These are phyloP conservation scores for Pochonia chlamydosporia DNA, from an alignment of 2,329 filamentous ascomycete genomes.

Conservation along the genomic window DNA sequence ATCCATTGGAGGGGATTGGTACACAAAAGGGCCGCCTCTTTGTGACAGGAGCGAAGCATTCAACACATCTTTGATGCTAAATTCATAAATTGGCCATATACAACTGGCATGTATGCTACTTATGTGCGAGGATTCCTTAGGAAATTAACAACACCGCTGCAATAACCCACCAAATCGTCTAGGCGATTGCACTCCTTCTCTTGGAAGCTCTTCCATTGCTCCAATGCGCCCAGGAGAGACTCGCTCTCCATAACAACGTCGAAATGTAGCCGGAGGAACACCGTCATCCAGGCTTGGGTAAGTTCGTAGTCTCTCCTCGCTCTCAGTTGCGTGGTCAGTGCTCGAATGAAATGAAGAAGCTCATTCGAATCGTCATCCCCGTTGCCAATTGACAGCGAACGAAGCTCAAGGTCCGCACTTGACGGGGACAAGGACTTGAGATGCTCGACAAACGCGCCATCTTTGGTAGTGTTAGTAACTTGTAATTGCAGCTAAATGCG, in stretches of 20 bases:
- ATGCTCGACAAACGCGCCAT: constrained; percentile 65
- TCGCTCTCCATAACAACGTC: constrained; percentile 47
- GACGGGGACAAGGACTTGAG: constrained; percentile 78
- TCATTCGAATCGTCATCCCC: constrained; percentile 56
- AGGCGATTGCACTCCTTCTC: constrained; percentile 66
- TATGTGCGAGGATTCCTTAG: constrained; percentile 52
- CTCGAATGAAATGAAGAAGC: constrained; percentile 72
- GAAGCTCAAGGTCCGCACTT: constrained; percentile 83
- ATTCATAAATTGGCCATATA: too few species aligned
- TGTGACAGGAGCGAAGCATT: too few species aligned
- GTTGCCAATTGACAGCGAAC: constrained; percentile 57
- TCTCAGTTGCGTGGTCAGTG: constrained; percentile 65
- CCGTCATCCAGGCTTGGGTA: constrained; percentile 94
- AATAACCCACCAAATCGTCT: constrained; percentile 76
- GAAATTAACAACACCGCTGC: constrained; percentile 78
- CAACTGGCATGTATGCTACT: not conserved
- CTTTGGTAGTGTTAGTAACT: constrained; percentile 28
- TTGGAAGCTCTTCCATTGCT: constrained; percentile 67
- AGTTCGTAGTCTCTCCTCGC: constrained; percentile 82
- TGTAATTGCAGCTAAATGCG: constrained; percentile 4
- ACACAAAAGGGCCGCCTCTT: too few species aligned
- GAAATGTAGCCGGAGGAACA: constrained; percentile 78
- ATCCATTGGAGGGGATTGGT: too few species aligned
- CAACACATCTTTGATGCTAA: too few species aligned
- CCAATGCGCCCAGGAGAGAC: constrained; percentile 52